A percentile compares a stretch with the other conserved stretches of the same genome.
Evolutionary conservation across 2,329 filamentous ascomycete genomes (phyloP).

Genomic region (Bipolaris zeicola): DNA sequence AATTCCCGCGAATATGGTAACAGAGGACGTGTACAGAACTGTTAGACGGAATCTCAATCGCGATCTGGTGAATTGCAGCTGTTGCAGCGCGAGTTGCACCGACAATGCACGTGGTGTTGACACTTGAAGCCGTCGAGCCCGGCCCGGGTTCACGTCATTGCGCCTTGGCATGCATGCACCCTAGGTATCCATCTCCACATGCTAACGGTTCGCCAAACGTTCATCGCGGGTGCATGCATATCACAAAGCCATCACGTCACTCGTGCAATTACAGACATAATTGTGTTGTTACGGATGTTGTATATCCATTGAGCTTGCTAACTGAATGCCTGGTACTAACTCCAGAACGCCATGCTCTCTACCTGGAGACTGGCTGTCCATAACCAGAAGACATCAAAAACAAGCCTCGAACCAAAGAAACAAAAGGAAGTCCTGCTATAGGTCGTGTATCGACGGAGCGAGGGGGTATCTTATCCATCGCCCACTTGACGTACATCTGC

Average conservation of each 20-base stretch:
- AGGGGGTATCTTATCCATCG: slow-evolving; percentile 22
- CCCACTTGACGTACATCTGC: slow-evolving; percentile 14
- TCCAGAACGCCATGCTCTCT: slow-evolving; percentile 17
- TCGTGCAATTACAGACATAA: neutral
- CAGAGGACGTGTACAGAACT: neutral
- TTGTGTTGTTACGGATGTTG: neutral
- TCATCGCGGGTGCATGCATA: slow-evolving; percentile 10
- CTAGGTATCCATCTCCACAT: slow-evolving; percentile 9
- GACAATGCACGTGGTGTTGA: slow-evolving; percentile 2
- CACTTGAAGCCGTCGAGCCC: slow-evolving; percentile 16
- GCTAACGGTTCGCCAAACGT: slow-evolving; percentile 13
- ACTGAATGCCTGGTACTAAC: slow-evolving; percentile 3
- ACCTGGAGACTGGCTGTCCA: slow-evolving; percentile 5
- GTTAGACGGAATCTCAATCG: neutral
- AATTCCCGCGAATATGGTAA: neutral
- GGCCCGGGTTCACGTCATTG: slow-evolving; percentile 26
- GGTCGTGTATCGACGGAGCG: slow-evolving; percentile 15
- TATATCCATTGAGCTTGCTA: slow-evolving; percentile 4
- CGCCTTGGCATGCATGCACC: slow-evolving; percentile 16
- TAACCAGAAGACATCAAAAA: slow-evolving; percentile 12
- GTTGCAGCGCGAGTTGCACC: slow-evolving; percentile 6
- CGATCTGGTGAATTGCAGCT: neutral
- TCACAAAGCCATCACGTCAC: neutral
- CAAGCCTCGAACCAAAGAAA: slow-evolving; percentile 6
- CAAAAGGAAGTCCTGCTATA: slow-evolving; percentile 18